Evolutionary conservation across 163 green algal species (phyloP).

Genomic region (Scenedesmus sp.): DNA sequence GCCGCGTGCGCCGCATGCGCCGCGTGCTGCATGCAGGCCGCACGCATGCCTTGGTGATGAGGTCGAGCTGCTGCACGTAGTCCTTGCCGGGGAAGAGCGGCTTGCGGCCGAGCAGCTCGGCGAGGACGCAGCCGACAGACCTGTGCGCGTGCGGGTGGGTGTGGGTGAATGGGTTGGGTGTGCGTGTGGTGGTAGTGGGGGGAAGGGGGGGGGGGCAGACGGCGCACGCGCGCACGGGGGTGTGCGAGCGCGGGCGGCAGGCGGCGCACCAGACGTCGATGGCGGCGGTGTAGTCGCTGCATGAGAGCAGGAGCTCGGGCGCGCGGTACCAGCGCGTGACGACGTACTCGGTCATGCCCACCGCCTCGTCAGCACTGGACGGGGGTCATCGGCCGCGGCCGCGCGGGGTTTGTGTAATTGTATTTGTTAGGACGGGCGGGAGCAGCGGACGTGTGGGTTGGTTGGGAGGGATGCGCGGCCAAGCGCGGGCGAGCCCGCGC

Average conservation of each 20-base stretch:
- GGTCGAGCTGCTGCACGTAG: slow-evolving; percentile 46
- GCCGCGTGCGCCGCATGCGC: too few species aligned
- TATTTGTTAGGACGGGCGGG: too few species aligned
- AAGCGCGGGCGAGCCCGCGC: too few species aligned
- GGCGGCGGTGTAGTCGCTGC: slow-evolving; percentile 90
- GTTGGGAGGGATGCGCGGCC: too few species aligned
- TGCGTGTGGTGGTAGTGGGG: not conserved
- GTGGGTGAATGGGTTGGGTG: too few species aligned
- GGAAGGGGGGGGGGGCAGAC: not conserved
- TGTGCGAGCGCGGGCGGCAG: not conserved
- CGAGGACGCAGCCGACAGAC: slow-evolving; percentile 97
- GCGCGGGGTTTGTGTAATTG: too few species aligned
- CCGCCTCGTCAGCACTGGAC: slow-evolving; percentile 10
- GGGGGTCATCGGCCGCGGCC: too few species aligned
- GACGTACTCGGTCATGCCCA: slow-evolving; percentile 89
- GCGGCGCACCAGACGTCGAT: slow-evolving; percentile 95
- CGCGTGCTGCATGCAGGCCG: too few species aligned
- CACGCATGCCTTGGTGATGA: slow-evolving; percentile 39
- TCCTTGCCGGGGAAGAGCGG: slow-evolving; percentile 75
- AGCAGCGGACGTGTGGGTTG: too few species aligned
- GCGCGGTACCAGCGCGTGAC: slow-evolving; percentile 98
- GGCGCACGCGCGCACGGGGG: too few species aligned
- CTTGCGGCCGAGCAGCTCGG: slow-evolving; percentile 90
- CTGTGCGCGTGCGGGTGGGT: slow-evolving; percentile 45
- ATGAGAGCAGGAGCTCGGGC: slow-evolving; percentile 96